Conservation (phyloP, 2,329 filamentous ascomycete genomes). For the Dactylonectria estremocensis region DNA sequence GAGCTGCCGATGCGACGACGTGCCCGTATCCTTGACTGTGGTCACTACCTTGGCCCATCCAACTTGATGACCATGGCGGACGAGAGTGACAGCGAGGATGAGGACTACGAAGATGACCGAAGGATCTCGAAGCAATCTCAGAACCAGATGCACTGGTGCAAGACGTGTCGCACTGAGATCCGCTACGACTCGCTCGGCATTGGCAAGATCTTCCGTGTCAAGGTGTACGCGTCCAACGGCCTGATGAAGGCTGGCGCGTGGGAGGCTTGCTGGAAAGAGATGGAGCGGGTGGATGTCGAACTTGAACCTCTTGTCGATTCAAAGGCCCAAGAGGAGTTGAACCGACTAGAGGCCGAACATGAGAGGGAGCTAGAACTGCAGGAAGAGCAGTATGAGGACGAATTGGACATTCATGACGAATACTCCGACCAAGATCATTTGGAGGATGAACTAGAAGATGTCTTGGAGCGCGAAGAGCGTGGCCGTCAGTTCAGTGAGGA, state of each 20-base stretch:
- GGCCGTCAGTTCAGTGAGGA: background rate
- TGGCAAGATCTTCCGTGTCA: slow-evolving; percentile 79
- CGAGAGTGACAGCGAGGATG: slow-evolving; percentile 64
- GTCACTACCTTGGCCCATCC: slow-evolving; percentile 79
- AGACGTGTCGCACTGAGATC: slow-evolving; percentile 69
- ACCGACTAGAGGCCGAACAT: slow-evolving; percentile 65
- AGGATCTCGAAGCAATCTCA: slow-evolving; percentile 41
- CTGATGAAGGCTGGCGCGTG: slow-evolving; percentile 93
- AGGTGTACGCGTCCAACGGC: slow-evolving; percentile 95
- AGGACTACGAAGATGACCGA: slow-evolving; percentile 53
- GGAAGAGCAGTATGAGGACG: slow-evolving; percentile 48
- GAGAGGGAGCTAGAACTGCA: slow-evolving; percentile 56
- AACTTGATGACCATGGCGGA: slow-evolving; percentile 63
- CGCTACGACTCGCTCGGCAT: slow-evolving; percentile 67
- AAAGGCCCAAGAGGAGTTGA: slow-evolving; percentile 71
- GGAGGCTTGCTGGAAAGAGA: slow-evolving; percentile 95
- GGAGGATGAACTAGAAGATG: slow-evolving; percentile 12
- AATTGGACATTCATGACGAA: slow-evolving; percentile 34
- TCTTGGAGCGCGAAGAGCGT: background rate
- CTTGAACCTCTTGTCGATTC: slow-evolving; percentile 81
- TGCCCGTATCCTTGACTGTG: slow-evolving; percentile 82
- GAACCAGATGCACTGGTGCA: slow-evolving; percentile 68
- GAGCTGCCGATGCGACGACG: slow-evolving; percentile 76
- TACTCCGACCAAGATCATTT: slow-evolving; percentile 21
- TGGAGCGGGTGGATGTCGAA: slow-evolving; percentile 98